Evolutionary conservation across 345 rosid species (phyloP), one percentile per base, ranked within the genome.

Genomic region (Syzygium grande): DNA sequence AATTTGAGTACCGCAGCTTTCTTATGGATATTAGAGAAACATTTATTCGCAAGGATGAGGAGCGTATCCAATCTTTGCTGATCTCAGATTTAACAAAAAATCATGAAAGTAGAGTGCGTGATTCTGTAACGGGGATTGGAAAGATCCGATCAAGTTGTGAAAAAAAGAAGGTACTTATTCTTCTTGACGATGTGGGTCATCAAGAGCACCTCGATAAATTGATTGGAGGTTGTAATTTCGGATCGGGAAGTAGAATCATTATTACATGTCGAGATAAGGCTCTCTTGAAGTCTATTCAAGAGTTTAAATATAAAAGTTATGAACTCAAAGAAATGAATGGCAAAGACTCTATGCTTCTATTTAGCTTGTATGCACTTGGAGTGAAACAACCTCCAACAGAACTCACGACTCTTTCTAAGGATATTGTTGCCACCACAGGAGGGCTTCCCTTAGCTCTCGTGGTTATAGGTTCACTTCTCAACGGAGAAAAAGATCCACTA

Each of bases 381-480:
- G 2, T 0, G 22, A 0, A 6, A 29, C 1, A 15, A 2, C 77
- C 77, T 63, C 2, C 22, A 14, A 0, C 0, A 29, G 0, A 63
- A 63, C 5, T 29, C 0, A 0, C 0, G 11, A 11, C 1, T 29
- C 22, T 65, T 30, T 3, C 22, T 29, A 0, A 0, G 0, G 2
- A 3, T 6, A 63, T 63, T 63, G 1, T 15, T 29, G 41, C 0
- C 22, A 63, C 2, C 5, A 29, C 1, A 7, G 11, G 77, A 15
- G 1, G 77, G 77, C 21, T 63, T 63, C 77, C 77, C 0, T 2
- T 63, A 63, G 77, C 77, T 3, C 41, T 63, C 5, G 11, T 3
- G 11, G 14, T 14, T 29, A 7, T 63, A 29, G 77, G 77, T 29
- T 63, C 41, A 29, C 2, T 7, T 63, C 77, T 63, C 41, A 63